Percentiles rank a stretch among this genome's conserved stretches.
Evolutionary conservation across 768 basidiomycete species (phyloP).

Genomic region (Crepidotus variabilis): DNA sequence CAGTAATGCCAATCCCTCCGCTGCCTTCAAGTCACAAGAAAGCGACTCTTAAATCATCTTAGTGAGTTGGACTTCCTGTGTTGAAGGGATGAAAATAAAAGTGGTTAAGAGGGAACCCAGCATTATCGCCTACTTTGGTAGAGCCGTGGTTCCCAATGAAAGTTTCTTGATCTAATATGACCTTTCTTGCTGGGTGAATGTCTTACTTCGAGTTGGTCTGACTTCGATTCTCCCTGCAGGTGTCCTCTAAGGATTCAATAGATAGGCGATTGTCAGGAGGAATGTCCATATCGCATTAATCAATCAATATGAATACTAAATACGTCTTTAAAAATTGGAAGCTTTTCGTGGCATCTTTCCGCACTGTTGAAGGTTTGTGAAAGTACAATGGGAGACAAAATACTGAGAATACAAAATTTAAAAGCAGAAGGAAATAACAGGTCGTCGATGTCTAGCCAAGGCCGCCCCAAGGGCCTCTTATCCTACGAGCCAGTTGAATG

Average conservation of each 20-base stretch:
- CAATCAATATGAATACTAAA: too few species aligned
- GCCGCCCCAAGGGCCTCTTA: conserved; percentile 87
- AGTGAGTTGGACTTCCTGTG: conserved; percentile 19
- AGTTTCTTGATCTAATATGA: conserved; percentile 94
- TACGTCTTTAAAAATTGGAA: too few species aligned
- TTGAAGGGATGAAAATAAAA: conserved; percentile 62
- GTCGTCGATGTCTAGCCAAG: conserved; percentile 38
- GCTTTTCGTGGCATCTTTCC: too few species aligned
- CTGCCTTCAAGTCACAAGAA: not conserved
- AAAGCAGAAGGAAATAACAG: not conserved
- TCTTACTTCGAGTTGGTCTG: not conserved
- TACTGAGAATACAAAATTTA: conserved; percentile 4
- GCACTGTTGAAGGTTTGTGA: not conserved
- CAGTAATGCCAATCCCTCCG: conserved; percentile 3
- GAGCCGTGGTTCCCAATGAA: conserved; percentile 52
- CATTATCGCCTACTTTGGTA: conserved; percentile 21
- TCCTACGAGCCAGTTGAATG: conserved; percentile 92
- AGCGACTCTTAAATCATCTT: conserved; percentile 4
- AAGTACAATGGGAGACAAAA: conserved; percentile 1
- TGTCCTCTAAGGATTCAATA: not conserved
- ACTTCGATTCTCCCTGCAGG: not conserved
- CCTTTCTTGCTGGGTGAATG: conserved; percentile 17
- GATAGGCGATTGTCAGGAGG: too few species aligned
- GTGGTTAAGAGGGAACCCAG: conserved; percentile 71
- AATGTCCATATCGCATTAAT: too few species aligned